Conservation (phyloP, 495 filamentous ascomycete genomes). For the Jackrogersella multiformis region DNA sequence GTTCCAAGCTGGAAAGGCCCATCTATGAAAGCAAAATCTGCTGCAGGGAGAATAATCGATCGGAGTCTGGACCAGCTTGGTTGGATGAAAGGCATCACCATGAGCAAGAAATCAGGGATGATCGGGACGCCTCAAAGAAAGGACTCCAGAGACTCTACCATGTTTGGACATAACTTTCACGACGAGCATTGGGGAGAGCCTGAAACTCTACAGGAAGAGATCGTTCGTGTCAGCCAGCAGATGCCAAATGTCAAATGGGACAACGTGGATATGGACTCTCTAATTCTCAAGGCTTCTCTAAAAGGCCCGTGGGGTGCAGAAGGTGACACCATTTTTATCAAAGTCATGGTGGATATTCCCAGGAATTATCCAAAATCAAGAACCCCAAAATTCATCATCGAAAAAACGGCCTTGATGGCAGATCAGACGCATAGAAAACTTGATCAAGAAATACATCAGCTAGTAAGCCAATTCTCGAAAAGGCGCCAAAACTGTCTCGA, state of each 20-base stretch:
- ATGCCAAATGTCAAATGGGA: constrained; percentile 89
- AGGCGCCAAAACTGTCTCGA: constrained; percentile 82
- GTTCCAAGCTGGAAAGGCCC: constrained; percentile 57
- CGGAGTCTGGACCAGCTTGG: constrained; percentile 69
- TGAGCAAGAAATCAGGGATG: constrained; percentile 65
- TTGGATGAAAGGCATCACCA: constrained; percentile 95
- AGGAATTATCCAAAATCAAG: constrained; percentile 74
- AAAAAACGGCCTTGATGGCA: constrained; percentile 81
- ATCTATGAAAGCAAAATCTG: constrained; percentile 71
- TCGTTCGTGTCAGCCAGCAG: constrained; percentile 81
- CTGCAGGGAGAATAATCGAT: constrained; percentile 68
- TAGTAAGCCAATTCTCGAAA: constrained; percentile 72
- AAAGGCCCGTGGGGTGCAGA: constrained; percentile 87
- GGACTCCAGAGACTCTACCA: constrained; percentile 53
- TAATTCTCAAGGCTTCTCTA: constrained; percentile 77
- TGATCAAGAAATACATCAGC: constrained; percentile 71
- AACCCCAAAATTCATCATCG: constrained; percentile 72
- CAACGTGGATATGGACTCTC: constrained; percentile 79
- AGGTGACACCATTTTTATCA: constrained; percentile 75
- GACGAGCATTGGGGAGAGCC: constrained; percentile 74
- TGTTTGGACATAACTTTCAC: constrained; percentile 55
- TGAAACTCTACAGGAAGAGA: constrained; percentile 87
- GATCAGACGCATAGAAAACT: constrained; percentile 72
- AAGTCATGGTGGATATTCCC: constrained; percentile 83
- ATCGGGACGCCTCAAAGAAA: constrained; percentile 47